A percentile compares a stretch with the other conserved stretches of the same genome.
Conservation (phyloP, 2,329 filamentous ascomycete species). For the Dothidotthia symphoricarpi region DNA sequence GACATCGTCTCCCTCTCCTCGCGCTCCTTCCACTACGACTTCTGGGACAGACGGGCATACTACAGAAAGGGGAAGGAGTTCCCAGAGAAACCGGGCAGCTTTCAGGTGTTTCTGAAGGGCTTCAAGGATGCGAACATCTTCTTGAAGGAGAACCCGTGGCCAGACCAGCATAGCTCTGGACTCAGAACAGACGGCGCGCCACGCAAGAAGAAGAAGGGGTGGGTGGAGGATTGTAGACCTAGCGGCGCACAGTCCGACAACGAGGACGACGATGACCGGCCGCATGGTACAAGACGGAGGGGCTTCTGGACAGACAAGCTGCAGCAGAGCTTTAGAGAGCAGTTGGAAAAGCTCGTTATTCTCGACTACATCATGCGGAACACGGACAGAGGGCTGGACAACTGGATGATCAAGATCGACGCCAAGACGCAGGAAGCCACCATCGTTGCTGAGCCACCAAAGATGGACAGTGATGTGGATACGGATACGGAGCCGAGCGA, state of each 20-base stretch:
- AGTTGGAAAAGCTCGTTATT: conserved; percentile 95
- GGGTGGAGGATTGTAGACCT: conserved; percentile 81
- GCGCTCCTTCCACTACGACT: conserved; percentile 97
- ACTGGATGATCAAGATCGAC: conserved; percentile 99
- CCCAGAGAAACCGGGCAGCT: conserved; percentile 88
- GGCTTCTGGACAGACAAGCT: conserved; percentile 86
- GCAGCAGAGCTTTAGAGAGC: conserved; percentile 89
- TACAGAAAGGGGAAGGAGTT: conserved; percentile 84
- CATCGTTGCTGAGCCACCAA: conserved; percentile 81
- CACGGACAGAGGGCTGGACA: conserved; percentile 92
- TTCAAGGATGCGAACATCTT: conserved; percentile 98
- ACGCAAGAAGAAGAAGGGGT: conserved; percentile 62
- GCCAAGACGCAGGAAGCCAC: conserved; percentile 78
- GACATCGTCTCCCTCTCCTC: conserved; percentile 92
- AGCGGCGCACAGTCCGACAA: conserved; percentile 58
- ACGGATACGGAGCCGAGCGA: conserved; percentile 49
- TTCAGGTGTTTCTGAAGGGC: conserved; percentile 95
- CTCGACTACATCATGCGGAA: conserved; percentile 99
- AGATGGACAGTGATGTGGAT: conserved; percentile 50
- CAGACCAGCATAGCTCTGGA: conserved; percentile 72
- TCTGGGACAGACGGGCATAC: conserved; percentile 88
- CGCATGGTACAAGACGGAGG: conserved; percentile 40
- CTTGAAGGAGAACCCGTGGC: conserved; percentile 92
- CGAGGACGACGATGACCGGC: conserved; percentile 55
- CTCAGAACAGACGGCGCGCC: conserved; percentile 68